Evolutionary conservation across 1,284 basidiomycete species (phyloP), one percentile per base, ranked within the genome.

Genomic region (Tylopilus microsporus): DNA sequence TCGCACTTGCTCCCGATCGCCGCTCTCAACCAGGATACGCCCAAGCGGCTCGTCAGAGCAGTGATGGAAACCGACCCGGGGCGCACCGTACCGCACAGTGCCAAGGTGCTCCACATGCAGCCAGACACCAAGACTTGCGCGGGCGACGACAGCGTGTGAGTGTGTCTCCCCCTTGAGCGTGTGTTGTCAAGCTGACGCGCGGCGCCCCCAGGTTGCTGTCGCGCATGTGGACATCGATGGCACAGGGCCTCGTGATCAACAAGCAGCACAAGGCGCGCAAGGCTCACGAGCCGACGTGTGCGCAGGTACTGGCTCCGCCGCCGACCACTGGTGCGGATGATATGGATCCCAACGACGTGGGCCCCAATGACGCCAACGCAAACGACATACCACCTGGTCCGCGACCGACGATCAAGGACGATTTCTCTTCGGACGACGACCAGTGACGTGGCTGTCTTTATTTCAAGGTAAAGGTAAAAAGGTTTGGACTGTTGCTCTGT

Each of bases 71-170:
- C 55, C 19, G 30, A 12, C 5, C 52, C 70, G 0, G 68, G 69
- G 3, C 11, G 52, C n/a, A 68, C 60, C 25, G 60, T 73, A 34
- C 66, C 70, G 16, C 52, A 55, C 6, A 73, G 61, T 15, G 70
- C 70, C 53, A 69, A 59, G 37, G 50, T 62, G 16, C 30, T 71
- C 53, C 62, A 32, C 41, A 68, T 73, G 67, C 71, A 72, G 30
- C 66, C 60, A 5, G 70, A 68, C 48, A 64, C 61, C 13, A 61
- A 46, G 18, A 61, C 66, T 9, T 71, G 70, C 43, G 69, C 73
- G 2, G 70, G 70, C 3, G 73, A 71, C 52, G 70, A 71, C 45
- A 74, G 72, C 43, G 60, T 73, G 70, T 74, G 51, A 60, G 70
- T 63, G 6, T n/a, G n/a, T 5, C 43, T 37, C 13, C 12, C 36